phyloP scores from a whole-genome alignment of 768 basidiomycete species.

The Butyriboletus loyo region DNA sequence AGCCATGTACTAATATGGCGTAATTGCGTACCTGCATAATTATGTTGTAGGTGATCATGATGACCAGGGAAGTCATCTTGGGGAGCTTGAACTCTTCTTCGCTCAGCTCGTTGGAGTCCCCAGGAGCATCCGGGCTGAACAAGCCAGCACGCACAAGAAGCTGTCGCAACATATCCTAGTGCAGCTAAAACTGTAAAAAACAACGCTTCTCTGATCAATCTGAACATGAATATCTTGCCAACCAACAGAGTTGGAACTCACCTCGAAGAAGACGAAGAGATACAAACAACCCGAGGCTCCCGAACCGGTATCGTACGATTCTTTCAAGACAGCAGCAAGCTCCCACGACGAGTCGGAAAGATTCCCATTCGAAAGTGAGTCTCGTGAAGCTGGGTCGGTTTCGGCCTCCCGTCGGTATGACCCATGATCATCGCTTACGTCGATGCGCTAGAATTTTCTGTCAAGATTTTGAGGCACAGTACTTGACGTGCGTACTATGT shows the following conservation, averaged over 20 bases:
- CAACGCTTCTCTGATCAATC: too few species aligned
- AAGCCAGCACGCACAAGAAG: background rate
- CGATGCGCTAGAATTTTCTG: too few species aligned
- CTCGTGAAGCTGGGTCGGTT: too few species aligned
- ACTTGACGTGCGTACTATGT: too few species aligned
- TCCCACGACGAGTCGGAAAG: background rate
- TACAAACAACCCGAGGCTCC: background rate
- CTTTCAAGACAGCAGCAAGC: too few species aligned
- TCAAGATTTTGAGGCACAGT: too few species aligned
- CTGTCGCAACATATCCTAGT: conserved; percentile 6
- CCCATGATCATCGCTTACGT: too few species aligned
- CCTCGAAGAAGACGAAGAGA: background rate
- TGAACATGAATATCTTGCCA: background rate
- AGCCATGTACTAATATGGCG: background rate
- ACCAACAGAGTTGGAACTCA: background rate
- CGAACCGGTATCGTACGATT: background rate
- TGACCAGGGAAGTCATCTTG: conserved; percentile 41
- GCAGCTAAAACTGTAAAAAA: background rate
- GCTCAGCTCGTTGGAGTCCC: conserved; percentile 18
- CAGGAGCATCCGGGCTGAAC: background rate
- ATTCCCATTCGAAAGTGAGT: background rate
- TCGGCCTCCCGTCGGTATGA: too few species aligned
- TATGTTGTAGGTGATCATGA: conserved; percentile 43
- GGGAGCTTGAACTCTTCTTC: conserved; percentile 50
- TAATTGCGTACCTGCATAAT: conserved; percentile 41